A percentile compares a stretch with the other conserved stretches of the same genome.
Conservation (phyloP, 192 early-diverging fungal species). For the Rhizophlyctis rosea region DNA sequence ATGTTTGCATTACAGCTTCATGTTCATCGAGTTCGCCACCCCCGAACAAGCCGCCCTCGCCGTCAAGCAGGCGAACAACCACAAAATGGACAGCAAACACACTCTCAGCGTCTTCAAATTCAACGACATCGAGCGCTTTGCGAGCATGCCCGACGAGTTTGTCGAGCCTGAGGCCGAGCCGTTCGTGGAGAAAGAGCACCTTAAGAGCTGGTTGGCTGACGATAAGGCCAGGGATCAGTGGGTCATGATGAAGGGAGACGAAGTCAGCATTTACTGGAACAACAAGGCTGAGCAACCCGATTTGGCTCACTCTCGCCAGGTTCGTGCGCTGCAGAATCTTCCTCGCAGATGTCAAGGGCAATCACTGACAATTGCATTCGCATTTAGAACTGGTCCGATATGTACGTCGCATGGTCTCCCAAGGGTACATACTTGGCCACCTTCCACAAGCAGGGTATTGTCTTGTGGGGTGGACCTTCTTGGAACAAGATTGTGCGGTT, state of each 20-base stretch:
- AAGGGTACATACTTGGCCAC: conserved; percentile 90
- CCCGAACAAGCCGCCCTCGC: conserved; percentile 76
- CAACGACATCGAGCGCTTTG: conserved; percentile 87
- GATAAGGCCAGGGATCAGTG: conserved; percentile 85
- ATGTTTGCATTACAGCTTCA: conserved; percentile 60
- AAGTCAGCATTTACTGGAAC: conserved; percentile 87
- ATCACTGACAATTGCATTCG: too few species aligned
- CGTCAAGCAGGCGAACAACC: conserved; percentile 72
- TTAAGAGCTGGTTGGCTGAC: conserved; percentile 87
- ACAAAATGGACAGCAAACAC: conserved; percentile 79
- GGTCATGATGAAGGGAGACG: conserved; percentile 78
- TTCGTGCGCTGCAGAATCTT: conserved; percentile 4
- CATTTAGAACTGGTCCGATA: conserved; percentile 89
- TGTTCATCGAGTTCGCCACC: conserved; percentile 93
- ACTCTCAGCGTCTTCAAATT: conserved; percentile 81
- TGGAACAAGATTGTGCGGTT: conserved; percentile 91
- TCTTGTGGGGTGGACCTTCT: conserved; percentile 91
- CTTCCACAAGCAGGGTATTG: conserved; percentile 90
- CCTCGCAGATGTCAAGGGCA: too few species aligned
- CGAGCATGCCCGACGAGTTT: conserved; percentile 68
- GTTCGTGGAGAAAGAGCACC: conserved; percentile 78
- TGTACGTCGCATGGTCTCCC: conserved; percentile 93
- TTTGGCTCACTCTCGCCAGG: conserved; percentile 56
- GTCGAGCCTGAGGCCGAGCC: conserved; percentile 66
- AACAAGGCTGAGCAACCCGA: conserved; percentile 82